Conservation (phyloP, 176 grass and related monocot species). For the Olyra latifolia region DNA sequence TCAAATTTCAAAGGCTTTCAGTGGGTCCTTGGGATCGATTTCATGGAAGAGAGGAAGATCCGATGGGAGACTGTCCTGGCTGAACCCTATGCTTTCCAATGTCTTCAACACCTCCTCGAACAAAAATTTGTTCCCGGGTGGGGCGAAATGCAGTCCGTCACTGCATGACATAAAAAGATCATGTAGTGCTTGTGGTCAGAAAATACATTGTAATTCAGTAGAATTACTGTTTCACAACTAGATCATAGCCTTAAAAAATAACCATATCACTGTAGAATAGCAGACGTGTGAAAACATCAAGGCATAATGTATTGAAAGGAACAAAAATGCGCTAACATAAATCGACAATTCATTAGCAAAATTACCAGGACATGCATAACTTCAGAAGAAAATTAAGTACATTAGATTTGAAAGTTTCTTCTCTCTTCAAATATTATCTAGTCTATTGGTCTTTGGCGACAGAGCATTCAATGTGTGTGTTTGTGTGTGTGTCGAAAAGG, state of each 20-base stretch:
- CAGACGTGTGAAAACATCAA: not conserved
- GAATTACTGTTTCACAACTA: not conserved
- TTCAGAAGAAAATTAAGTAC: not conserved
- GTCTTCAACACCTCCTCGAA: constrained; percentile 62
- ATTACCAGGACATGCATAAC: not conserved
- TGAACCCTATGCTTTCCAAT: constrained; percentile 49
- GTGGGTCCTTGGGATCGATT: constrained; percentile 59
- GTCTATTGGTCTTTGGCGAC: not conserved
- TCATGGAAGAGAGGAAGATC: constrained; percentile 62
- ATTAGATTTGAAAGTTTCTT: not conserved
- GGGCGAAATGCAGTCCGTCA: constrained; percentile 81
- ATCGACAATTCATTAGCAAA: not conserved
- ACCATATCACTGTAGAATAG: not conserved
- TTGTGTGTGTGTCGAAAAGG: not conserved
- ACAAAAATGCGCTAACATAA: not conserved
- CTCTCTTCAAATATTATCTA: not conserved
- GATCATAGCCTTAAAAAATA: not conserved
- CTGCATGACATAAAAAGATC: constrained; percentile 38
- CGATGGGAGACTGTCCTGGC: constrained; percentile 39
- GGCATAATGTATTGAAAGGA: not conserved
- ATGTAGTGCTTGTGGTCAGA: not conserved
- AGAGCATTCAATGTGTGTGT: not conserved
- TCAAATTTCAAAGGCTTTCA: constrained; percentile 64
- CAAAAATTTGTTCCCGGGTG: constrained; percentile 63
- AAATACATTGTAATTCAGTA: not conserved